Evolutionary conservation across 768 basidiomycete species (phyloP), one percentile per base, ranked within the genome.

Genomic region (Daedaleopsis sinensis): DNA sequence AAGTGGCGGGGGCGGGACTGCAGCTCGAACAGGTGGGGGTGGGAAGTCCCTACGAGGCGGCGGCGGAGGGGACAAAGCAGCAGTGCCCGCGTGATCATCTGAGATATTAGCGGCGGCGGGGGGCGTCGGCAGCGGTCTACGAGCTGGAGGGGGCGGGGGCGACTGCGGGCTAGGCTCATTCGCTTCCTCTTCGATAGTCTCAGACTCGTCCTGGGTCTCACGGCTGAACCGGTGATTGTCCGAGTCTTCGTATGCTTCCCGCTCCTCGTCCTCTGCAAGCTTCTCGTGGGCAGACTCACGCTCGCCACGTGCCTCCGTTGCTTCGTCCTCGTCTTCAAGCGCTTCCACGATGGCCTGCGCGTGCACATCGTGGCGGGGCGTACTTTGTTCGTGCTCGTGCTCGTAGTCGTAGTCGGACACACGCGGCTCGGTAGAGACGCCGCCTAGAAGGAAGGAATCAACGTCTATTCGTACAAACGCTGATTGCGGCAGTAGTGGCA

Each of bases 381-480:
- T 54, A 24, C 36, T 49, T 35, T 15, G 52, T 24, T 37, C 62
- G 27, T 32, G 27, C 27, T 32, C 27, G 27, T 32, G 27, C 27
- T 32, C 27, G 27, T 32, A 32, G 27, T 32, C 27, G 27, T 32
- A 32, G 27, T 32, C 27, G 39, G 6, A 48, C 24, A 46, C 49
- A 43, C 52, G 23, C 36, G 55, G 24, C 38, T 57, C 61, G 18
- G 52, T 63, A 8, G 51, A 47, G 49, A 62, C 65, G 10, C 35
- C 55, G 56, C 24, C 37, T 49, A 64, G 64, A 65, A 63, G 50
- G 54, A 57, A 19, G 50, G 47, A 8, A 68, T 70, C 69, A 70
- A 70, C 59, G 46, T 57, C 65, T 68, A 68, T 61, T 61, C 55
- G 55, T 71, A 70, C 66, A 67, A 37, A 38, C 51, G n/a, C 21